phyloP scores from a whole-genome alignment of 805 yeast genomes.

The Nakazawaea holstii region DNA sequence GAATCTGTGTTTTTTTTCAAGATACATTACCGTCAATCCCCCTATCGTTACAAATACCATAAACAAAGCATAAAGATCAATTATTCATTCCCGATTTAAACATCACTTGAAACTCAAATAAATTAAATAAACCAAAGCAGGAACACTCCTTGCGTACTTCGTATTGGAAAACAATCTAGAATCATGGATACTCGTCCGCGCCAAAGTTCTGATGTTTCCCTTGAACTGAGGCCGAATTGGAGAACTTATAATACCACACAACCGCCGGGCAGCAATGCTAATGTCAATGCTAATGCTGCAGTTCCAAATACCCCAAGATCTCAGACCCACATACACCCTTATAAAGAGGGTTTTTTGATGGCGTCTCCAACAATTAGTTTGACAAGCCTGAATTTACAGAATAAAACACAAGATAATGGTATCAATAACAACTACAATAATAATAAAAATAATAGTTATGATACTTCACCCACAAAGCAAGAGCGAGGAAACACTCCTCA shows the following conservation, averaged over 20 bases:
- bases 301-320: neutral
- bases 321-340: neutral
- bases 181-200: neutral
- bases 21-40: no score
- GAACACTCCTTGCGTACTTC: no score
- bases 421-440: neutral
- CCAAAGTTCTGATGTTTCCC: neutral
- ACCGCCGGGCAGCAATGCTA: neutral
- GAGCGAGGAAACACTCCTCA: neutral
- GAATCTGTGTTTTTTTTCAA: no score
- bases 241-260: neutral
- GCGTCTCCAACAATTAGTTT: neutral
- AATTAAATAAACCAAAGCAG: no score
- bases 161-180: no score
- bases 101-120: no score
- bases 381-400: neutral
- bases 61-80: no score
- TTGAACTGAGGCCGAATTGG: slow-evolving; percentile 7
- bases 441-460: neutral
- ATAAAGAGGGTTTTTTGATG: neutral
- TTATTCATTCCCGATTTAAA: no score
- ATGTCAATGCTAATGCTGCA: neutral
- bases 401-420: neutral
- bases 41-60: no score
- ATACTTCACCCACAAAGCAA: neutral